Conservation (phyloP, 345 rosid genomes). For the Camelina hispida region DNA sequence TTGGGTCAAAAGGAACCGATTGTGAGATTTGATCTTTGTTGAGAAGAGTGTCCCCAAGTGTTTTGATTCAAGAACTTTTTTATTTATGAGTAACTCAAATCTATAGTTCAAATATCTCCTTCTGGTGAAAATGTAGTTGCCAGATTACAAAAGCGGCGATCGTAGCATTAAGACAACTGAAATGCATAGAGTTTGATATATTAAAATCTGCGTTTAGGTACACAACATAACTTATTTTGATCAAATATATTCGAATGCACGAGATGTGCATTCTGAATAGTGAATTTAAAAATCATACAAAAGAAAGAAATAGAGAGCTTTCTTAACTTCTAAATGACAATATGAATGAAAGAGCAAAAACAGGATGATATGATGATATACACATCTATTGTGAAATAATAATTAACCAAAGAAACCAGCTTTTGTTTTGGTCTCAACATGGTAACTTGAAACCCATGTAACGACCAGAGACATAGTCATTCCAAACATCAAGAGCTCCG, state of each 20-base stretch:
- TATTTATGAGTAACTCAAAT: not conserved
- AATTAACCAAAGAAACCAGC: constrained; percentile 28
- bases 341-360: constrained; percentile 16
- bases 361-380: constrained; percentile 23
- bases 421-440: constrained; percentile 47
- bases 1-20: too few relatives aligned
- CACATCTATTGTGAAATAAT: constrained; percentile 12
- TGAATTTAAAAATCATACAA: constrained; percentile 13
- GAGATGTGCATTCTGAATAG: constrained; percentile 45
- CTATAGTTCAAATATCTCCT: not conserved
- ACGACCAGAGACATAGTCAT: constrained; percentile 58
- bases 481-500: constrained; percentile 72
- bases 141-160: not conserved
- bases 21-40: too few relatives aligned
- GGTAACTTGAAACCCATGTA: constrained; percentile 80
- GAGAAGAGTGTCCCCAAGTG: too few relatives aligned
- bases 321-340: constrained; percentile 16
- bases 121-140: not conserved
- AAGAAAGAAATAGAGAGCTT: not conserved
- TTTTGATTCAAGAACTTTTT: not conserved
- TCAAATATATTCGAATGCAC: constrained; percentile 44
- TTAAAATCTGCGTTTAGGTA: not conserved
- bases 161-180: not conserved
- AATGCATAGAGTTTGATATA: not conserved
- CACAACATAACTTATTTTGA: constrained; percentile 12